Evolutionary conservation across 345 rosid genomes (phyloP), one percentile per base, ranked within the genome.

Genomic region (Microcos paniculata): DNA sequence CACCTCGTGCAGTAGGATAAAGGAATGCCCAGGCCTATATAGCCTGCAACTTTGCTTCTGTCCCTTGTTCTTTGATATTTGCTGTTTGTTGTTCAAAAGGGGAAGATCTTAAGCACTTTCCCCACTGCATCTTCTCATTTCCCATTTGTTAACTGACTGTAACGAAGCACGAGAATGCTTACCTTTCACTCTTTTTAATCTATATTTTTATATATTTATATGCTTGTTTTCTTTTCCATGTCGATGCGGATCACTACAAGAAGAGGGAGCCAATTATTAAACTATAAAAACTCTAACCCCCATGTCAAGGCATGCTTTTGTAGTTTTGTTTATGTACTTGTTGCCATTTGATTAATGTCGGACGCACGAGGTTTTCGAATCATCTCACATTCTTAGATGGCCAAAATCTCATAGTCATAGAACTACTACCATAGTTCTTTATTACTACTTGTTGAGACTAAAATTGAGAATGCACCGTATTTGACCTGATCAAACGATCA

Each of bases 341-440:
- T 13, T 8, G 9, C 21, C 33, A 23, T 62, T 70, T 68, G 21
- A 35, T 62, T 55, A 64, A n/a, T 62, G 78, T 48, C 57, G 80
- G 64, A 64, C 63, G 83, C 93, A 88, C 87, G 87, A 86, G 86
- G 75, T 77, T 72, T 69, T 49, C 71, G 90, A 87, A 87, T 87
- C 89, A 81, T 86, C 83, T 83, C 90, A 78, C 91, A 84, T 87
- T 82, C 84, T 76, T 76, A 24, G 31, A 66, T 66, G 38, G 24
- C n/a, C 53, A 65, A 51, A 19, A 65, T 13, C 24, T 13, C 40
- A 35, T 35, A 35, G 40, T 35, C n/a, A n/a, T n/a, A n/a, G n/a
- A n/a, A n/a, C n/a, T n/a, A n/a, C n/a, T n/a, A n/a, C n/a, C n/a
- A n/a, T n/a, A n/a, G n/a, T n/a, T n/a, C n/a, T n/a, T n/a, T n/a